phyloP scores from a whole-genome alignment of 371 early-diverging fungal genomes.

The Lichtheimia corymbifera region DNA sequence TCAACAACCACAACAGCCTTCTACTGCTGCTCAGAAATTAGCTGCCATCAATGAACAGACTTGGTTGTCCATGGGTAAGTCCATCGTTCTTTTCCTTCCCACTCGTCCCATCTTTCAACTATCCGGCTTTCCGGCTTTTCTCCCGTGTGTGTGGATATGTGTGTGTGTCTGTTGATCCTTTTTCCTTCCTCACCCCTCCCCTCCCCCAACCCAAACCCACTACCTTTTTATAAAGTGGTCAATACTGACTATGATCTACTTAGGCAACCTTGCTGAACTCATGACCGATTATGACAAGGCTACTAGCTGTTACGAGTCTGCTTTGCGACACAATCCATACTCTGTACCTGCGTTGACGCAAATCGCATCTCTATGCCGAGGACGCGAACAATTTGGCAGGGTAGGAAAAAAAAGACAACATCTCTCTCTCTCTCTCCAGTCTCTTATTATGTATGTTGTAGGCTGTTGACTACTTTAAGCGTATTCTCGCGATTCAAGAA shows the following conservation, averaged over 20 bases:
- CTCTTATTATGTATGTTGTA: slow-evolving; percentile 17
- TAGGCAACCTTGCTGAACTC: slow-evolving; percentile 68
- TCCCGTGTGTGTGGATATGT: no score
- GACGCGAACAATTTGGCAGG: slow-evolving; percentile 62
- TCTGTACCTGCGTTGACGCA: slow-evolving; percentile 77
- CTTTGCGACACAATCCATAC: slow-evolving; percentile 86
- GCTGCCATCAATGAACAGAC: slow-evolving; percentile 72
- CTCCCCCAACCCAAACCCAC: neutral
- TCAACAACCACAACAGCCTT: slow-evolving; percentile 15
- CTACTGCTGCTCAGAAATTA: slow-evolving; percentile 59
- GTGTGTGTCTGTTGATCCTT: no score
- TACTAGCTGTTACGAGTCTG: slow-evolving; percentile 77
- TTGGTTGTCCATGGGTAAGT: slow-evolving; percentile 78
- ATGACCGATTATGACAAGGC: slow-evolving; percentile 80
- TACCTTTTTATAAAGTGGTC: neutral
- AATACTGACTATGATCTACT: no score
- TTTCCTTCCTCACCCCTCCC: neutral
- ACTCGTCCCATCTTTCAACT: no score
- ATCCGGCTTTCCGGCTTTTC: no score
- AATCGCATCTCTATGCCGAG: slow-evolving; percentile 69
- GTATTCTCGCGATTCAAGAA: slow-evolving; percentile 78
- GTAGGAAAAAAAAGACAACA: slow-evolving; percentile 29
- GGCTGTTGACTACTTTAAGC: slow-evolving; percentile 89
- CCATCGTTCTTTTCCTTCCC: slow-evolving; percentile 7
- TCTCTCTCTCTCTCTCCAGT: no score